These are phyloP conservation scores for Dorcoceras hygrometricum DNA, from an alignment of 257 asterid genomes.

Conservation along the genomic window DNA sequence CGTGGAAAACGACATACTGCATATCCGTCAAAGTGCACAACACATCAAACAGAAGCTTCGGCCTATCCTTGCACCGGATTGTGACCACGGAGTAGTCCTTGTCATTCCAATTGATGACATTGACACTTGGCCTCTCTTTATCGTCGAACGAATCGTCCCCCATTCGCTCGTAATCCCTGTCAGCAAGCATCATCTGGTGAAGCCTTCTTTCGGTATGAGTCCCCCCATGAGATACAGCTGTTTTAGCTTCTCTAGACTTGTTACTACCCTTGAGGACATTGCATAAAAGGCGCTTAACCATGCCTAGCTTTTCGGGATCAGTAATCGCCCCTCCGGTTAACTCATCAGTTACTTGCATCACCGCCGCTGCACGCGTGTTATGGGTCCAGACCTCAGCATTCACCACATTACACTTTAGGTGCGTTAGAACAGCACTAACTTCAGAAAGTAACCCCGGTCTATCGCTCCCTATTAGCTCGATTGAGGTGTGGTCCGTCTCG, in stretches of 20 bases:
- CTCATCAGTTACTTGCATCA: conserved; percentile 87
- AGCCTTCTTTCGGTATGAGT: conserved; percentile 88
- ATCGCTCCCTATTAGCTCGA: conserved; percentile 87
- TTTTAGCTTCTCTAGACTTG: conserved; percentile 74
- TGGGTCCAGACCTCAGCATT: conserved; percentile 99
- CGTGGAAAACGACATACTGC: conserved; percentile 95
- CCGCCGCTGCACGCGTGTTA: conserved; percentile 95
- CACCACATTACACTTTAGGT: conserved; percentile 87
- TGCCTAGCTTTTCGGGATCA: conserved; percentile 56
- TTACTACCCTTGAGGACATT: conserved; percentile 88
- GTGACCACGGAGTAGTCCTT: conserved; percentile 88
- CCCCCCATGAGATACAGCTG: conserved; percentile 58
- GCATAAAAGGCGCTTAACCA: conserved; percentile 62
- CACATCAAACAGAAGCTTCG: conserved; percentile 81
- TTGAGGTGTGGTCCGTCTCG: conserved; percentile 69
- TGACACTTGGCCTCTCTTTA: conserved; percentile 72
- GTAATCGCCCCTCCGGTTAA: conserved; percentile 58
- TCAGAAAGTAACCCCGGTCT: conserved; percentile 95
- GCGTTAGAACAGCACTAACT: conserved; percentile 91
- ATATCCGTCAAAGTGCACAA: conserved; percentile 93
- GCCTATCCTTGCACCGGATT: conserved; percentile 83
- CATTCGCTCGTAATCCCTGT: conserved; percentile 72
- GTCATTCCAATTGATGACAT: conserved; percentile 90
- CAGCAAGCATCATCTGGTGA: conserved; percentile 97
- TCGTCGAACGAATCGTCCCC: conserved; percentile 39